These are phyloP conservation scores for Xylona heveae DNA, from an alignment of 495 filamentous ascomycete genomes.

Conservation along the genomic window DNA sequence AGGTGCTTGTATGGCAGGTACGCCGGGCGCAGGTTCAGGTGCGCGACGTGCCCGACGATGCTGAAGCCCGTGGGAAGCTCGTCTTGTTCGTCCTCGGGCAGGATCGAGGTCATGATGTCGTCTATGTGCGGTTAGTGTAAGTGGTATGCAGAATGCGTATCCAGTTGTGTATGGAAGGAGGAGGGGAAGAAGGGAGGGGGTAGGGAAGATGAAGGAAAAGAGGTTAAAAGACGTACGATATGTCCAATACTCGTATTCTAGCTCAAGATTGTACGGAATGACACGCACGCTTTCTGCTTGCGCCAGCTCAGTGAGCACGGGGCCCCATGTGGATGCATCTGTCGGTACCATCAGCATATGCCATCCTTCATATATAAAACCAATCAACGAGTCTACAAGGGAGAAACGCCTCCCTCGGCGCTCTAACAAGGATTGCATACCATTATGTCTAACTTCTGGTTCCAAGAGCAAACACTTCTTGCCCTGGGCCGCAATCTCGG, in stretches of 20 bases:
- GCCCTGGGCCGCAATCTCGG: constrained; percentile 24
- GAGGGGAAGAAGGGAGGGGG: too few species aligned
- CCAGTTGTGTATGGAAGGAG: neutral
- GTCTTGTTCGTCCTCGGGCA: constrained; percentile 44
- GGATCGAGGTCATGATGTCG: constrained; percentile 60
- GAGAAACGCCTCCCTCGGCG: constrained; percentile 4
- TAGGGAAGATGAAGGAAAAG: too few species aligned
- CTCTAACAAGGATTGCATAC: constrained; percentile 18
- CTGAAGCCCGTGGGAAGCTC: constrained; percentile 78
- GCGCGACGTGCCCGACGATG: constrained; percentile 73
- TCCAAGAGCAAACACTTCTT: constrained; percentile 56
- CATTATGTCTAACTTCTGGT: constrained; percentile 43
- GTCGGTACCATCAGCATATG: constrained; percentile 8
- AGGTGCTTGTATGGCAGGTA: constrained; percentile 67
- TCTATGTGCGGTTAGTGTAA: constrained; percentile 20
- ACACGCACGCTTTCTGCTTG: constrained; percentile 40
- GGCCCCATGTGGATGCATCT: constrained; percentile 60
- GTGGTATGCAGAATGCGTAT: neutral
- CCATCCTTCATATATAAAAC: constrained; percentile 2
- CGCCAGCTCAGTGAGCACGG: constrained; percentile 44
- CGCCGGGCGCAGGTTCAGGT: constrained; percentile 70
- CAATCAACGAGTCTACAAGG: neutral
- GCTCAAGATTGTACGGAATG: constrained; percentile 46
- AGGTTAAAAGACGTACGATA: constrained; percentile 38
- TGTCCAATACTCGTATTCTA: constrained; percentile 74